Evolutionary conservation across 2,329 filamentous ascomycete species (phyloP), one percentile per base, ranked within the genome.

Genomic region (Mycosphaerella sp.): DNA sequence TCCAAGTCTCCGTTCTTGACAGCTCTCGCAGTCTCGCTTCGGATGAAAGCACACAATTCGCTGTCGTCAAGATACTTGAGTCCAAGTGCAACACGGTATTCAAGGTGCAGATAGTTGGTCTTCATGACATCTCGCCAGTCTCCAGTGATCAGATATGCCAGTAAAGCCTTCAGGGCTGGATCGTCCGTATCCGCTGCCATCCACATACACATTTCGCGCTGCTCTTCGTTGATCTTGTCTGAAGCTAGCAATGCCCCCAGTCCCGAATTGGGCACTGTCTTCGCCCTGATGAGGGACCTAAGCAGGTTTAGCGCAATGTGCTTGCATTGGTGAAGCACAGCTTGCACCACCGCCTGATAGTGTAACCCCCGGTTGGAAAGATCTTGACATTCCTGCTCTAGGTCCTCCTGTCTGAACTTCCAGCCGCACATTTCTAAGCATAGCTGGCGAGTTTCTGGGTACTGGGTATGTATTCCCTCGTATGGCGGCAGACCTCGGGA

Each of bases 111-210:
- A 25, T 86, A 85, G 16, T 78, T 74, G 64, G 89, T 86, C 57
- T 84, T 79, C 35, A 86, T 83, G 36, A 93, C 85, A 36, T 79
- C 78, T 14, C 79, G 73, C 88, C 88, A 93, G 65, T 89, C 79
- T 4, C 85, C 84, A 0, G 83, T 87, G 8, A 84, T 82, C 54
- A 93, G 86, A 58, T 87, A 82, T 2, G 84, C 82, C 18, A 88
- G 87, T 42, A 93, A 85, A 5, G 86, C 87, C 49, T 87, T 84
- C 18, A 93, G 77, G 64, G 90, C 91, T 0, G 87, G 84, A 61
- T 93, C 86, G 0, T 84, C 82, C 54, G 85, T 75, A 59, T 83
- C 79, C 54, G 79, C 79, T 18, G 78, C 77, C 66, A 84, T 80
- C 69, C 80, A 81, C 9, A 73, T 69, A 56, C 81, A 82, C 39